Conservation (phyloP, 768 basidiomycete species). For the Clitopilus passeckerianus region DNA sequence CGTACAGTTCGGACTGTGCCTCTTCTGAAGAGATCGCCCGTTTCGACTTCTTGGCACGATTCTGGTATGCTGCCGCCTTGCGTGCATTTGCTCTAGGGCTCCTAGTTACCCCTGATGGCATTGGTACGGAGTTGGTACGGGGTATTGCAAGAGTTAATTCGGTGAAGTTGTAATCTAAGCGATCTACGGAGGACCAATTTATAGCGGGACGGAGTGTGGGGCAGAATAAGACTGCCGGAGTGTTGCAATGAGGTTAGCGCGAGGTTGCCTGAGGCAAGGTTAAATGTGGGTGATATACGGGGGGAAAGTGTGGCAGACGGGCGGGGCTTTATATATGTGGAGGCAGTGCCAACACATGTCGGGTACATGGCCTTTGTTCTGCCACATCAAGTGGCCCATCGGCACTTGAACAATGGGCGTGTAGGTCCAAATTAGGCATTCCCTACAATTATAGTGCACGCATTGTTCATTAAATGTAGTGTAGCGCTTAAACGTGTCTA, state of each 20-base stretch:
- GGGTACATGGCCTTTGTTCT: constrained; percentile 1
- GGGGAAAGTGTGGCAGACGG: not conserved
- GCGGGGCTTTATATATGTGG: constrained; percentile 1
- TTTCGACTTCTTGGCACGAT: not conserved
- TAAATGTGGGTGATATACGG: not conserved
- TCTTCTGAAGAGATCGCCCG: not conserved
- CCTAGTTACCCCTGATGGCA: not conserved
- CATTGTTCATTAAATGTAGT: not conserved
- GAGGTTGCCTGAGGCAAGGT: not conserved
- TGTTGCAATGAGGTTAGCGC: not conserved
- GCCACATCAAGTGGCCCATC: not conserved
- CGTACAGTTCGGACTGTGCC: not conserved
- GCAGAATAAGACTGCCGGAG: not conserved
- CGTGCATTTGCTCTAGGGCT: not conserved
- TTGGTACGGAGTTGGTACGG: not conserved
- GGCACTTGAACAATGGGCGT: not conserved
- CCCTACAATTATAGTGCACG: not conserved
- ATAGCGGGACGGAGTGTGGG: not conserved
- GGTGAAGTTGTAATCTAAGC: not conserved
- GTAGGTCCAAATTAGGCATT: not conserved
- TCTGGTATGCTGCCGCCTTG: not conserved
- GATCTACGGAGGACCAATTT: not conserved
- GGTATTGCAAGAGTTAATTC: not conserved
- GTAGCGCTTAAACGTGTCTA: not conserved
- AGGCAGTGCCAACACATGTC: not conserved